Evolutionary conservation across 2,329 filamentous ascomycete genomes (phyloP).

Genomic region (Diplocarpon rosae): DNA sequence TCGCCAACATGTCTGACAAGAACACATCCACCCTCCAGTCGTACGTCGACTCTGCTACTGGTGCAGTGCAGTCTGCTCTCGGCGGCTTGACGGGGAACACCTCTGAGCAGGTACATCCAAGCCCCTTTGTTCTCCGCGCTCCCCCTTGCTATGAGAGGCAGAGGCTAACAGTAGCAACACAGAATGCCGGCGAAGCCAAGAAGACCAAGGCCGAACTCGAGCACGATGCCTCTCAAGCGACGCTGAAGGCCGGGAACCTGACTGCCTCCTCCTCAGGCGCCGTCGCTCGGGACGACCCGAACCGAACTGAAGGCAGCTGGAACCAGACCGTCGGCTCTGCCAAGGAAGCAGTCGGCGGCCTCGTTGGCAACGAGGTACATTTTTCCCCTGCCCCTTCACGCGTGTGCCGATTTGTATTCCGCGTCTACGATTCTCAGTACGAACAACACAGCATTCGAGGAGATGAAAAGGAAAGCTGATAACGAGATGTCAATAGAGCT

Average conservation of each 20-base stretch:
- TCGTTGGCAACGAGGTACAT: constrained; percentile 60
- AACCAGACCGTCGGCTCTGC: constrained; percentile 82
- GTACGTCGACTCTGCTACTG: constrained; percentile 61
- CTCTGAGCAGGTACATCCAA: constrained; percentile 41
- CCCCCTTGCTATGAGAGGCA: background rate
- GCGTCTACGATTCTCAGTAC: too few species aligned
- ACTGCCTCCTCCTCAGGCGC: constrained; percentile 60
- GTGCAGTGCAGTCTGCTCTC: constrained; percentile 59
- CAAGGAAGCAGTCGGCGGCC: constrained; percentile 69
- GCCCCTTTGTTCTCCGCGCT: constrained; percentile 34
- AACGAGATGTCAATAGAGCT: constrained; percentile 31
- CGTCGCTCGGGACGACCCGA: constrained; percentile 57
- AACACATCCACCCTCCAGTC: constrained; percentile 65
- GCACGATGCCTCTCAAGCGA: constrained; percentile 63
- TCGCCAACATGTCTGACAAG: constrained; percentile 38
- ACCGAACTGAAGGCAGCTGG: constrained; percentile 64
- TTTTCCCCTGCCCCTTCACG: background rate
- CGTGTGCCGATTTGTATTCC: too few species aligned
- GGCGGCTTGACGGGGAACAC: constrained; percentile 64
- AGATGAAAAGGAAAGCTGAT: background rate
- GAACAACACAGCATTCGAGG: too few species aligned
- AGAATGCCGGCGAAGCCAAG: constrained; percentile 32
- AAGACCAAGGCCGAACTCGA: constrained; percentile 56
- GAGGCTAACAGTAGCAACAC: constrained; percentile 1
- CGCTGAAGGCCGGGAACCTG: constrained; percentile 62